Percentiles rank a stretch among this genome's conserved stretches.
Conservation (phyloP, 2,329 filamentous ascomycete genomes). For the Tolypocladium ophioglossoides region DNA sequence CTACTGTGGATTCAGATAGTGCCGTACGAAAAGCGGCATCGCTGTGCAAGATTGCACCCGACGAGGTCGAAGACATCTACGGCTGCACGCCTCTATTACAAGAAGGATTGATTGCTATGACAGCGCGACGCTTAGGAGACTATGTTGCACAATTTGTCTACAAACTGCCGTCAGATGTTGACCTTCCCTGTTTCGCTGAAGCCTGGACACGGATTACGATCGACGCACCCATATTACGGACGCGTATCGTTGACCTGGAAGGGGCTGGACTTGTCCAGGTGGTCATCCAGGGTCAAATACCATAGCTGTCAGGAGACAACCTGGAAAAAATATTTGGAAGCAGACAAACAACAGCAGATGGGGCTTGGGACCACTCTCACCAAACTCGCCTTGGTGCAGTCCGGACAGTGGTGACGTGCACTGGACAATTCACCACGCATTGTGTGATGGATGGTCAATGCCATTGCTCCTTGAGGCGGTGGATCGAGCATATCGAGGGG, state of each 20-base stretch:
- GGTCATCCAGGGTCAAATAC: background rate
- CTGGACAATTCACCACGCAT: background rate
- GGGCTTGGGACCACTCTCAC: background rate
- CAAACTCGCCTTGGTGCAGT: background rate
- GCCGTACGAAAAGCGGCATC: too few relatives aligned
- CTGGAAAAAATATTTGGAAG: background rate
- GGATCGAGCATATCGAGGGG: background rate
- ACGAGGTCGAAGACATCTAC: constrained; percentile 1
- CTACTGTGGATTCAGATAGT: too few relatives aligned
- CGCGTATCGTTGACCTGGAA: constrained; percentile 1
- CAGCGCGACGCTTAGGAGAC: background rate
- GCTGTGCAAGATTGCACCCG: too few relatives aligned
- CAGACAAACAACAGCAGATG: background rate
- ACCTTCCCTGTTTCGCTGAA: background rate
- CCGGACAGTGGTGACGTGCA: background rate
- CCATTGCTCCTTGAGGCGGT: background rate
- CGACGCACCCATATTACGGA: constrained; percentile 2
- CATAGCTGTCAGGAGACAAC: background rate
- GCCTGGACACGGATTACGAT: constrained; percentile 1
- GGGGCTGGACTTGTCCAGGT: constrained; percentile 1
- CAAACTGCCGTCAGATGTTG: background rate
- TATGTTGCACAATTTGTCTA: constrained; percentile 1
- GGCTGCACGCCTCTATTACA: constrained; percentile 3
- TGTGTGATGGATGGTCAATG: background rate
- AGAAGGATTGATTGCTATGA: constrained; percentile 2